Evolutionary conservation across 2,329 filamentous ascomycete species (phyloP).

Genomic region (Penicillium sp.): DNA sequence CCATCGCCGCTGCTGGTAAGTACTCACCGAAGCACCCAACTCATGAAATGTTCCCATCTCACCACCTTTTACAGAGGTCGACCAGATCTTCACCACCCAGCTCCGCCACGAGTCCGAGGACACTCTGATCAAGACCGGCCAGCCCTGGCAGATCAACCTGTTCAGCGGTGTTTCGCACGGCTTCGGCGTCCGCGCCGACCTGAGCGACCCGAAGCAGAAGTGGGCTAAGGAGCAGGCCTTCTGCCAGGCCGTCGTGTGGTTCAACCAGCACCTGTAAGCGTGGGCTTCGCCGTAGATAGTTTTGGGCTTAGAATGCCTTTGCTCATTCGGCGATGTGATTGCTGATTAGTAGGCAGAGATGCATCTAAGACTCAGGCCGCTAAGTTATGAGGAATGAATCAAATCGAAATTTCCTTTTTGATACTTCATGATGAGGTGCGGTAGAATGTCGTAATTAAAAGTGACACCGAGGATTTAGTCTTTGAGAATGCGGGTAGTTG

Average conservation of each 20-base stretch:
- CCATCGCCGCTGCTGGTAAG: slow-evolving; percentile 59
- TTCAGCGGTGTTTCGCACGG: slow-evolving; percentile 71
- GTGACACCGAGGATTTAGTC: not conserved
- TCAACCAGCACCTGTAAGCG: slow-evolving; percentile 59
- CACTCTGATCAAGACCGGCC: slow-evolving; percentile 57
- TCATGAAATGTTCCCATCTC: not conserved
- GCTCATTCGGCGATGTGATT: not conserved
- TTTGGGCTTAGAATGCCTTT: not conserved
- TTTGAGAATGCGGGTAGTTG: not conserved
- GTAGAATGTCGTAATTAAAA: not conserved
- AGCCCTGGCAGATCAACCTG: slow-evolving; percentile 73
- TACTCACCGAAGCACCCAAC: not conserved
- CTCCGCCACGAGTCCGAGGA: slow-evolving; percentile 64
- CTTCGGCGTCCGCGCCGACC: slow-evolving; percentile 69
- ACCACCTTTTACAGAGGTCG: slow-evolving; percentile 50
- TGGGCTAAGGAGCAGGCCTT: slow-evolving; percentile 83
- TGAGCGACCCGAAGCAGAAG: slow-evolving; percentile 55
- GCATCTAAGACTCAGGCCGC: not conserved
- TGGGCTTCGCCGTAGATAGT: not conserved
- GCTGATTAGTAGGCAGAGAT: not conserved
- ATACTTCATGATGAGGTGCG: not conserved
- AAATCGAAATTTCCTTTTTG: not conserved
- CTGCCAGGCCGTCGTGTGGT: slow-evolving; percentile 73
- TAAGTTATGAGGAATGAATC: slow-evolving; percentile 16
- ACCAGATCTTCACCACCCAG: slow-evolving; percentile 63